Percentiles rank a stretch among this genome's conserved stretches.
phyloP scores from a whole-genome alignment of 495 filamentous ascomycete genomes.

The Penicillium subrubescens region DNA sequence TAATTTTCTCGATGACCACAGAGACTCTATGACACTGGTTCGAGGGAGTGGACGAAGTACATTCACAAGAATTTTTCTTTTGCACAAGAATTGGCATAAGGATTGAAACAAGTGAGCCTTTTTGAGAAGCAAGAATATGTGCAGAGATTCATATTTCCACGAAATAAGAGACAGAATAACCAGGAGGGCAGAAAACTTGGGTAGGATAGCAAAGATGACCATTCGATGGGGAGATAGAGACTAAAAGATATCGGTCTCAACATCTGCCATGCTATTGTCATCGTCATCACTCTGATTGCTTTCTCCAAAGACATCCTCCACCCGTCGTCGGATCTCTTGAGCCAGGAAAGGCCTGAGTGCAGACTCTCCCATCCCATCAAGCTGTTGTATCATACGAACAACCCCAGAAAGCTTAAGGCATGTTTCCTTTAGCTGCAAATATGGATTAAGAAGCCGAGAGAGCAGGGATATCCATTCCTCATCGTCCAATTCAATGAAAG shows the following conservation, averaged over 20 bases:
- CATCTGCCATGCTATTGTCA: background rate
- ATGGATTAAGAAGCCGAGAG: background rate
- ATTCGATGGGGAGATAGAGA: background rate
- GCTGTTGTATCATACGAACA: background rate
- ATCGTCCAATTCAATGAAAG: background rate
- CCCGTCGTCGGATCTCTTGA: constrained; percentile 3
- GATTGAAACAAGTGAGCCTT: background rate
- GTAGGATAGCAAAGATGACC: background rate
- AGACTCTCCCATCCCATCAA: background rate
- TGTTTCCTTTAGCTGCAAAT: background rate
- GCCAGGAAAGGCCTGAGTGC: background rate
- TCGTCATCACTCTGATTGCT: background rate
- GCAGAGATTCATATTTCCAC: background rate
- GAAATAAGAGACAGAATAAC: background rate
- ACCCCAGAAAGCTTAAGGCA: background rate
- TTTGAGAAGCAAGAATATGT: background rate
- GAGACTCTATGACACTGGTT: background rate
- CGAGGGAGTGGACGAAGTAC: background rate
- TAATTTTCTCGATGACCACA: background rate
- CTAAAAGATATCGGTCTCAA: background rate
- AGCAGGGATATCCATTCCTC: background rate
- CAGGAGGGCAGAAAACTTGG: background rate
- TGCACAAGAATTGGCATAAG: background rate
- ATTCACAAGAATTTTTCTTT: background rate
- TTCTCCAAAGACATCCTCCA: background rate